These are phyloP conservation scores for Pseudocercospora macadamiae DNA, from an alignment of 2,329 filamentous ascomycete genomes.

Conservation along the genomic window DNA sequence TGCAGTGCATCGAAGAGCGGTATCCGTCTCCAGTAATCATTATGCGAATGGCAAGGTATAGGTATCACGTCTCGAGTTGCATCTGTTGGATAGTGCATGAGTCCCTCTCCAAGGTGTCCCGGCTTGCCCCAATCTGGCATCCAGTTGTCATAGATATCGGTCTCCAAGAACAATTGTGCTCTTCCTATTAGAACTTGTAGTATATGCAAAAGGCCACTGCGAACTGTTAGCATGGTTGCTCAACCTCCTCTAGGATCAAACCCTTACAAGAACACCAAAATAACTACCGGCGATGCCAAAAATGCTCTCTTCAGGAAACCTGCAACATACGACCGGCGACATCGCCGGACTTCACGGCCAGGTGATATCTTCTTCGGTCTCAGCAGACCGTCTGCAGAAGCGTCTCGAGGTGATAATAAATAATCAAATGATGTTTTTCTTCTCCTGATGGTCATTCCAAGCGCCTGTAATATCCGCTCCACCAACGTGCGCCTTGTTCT, in stretches of 20 bases:
- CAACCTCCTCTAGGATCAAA: not conserved
- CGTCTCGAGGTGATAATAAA: slow-evolving; percentile 8
- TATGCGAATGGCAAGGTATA: slow-evolving; percentile 67
- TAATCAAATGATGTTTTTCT: slow-evolving; percentile 13
- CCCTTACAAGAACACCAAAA: slow-evolving; percentile 28
- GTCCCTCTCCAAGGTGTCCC: slow-evolving; percentile 40
- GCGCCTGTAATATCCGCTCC: slow-evolving; percentile 4
- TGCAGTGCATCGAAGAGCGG: slow-evolving; percentile 65
- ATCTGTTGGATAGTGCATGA: slow-evolving; percentile 43
- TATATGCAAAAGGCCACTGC: slow-evolving; percentile 47
- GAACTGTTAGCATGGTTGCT: slow-evolving; percentile 11
- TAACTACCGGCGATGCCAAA: slow-evolving; percentile 16
- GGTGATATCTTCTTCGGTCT: slow-evolving; percentile 10
- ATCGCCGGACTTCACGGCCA: slow-evolving; percentile 15
- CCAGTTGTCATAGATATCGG: slow-evolving; percentile 34
- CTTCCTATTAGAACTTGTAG: slow-evolving; percentile 44
- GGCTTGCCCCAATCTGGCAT: slow-evolving; percentile 47
- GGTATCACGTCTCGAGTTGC: slow-evolving; percentile 51
- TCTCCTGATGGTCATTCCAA: slow-evolving; percentile 14
- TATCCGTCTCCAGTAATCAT: slow-evolving; percentile 69
- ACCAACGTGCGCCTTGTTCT: slow-evolving; percentile 5
- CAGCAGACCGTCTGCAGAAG: slow-evolving; percentile 18
- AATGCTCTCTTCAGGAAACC: slow-evolving; percentile 15
- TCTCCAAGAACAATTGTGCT: slow-evolving; percentile 42
- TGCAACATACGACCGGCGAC: slow-evolving; percentile 18